Conservation (phyloP, 352 stramenopile species). For the Phytophthora palmivora region DNA sequence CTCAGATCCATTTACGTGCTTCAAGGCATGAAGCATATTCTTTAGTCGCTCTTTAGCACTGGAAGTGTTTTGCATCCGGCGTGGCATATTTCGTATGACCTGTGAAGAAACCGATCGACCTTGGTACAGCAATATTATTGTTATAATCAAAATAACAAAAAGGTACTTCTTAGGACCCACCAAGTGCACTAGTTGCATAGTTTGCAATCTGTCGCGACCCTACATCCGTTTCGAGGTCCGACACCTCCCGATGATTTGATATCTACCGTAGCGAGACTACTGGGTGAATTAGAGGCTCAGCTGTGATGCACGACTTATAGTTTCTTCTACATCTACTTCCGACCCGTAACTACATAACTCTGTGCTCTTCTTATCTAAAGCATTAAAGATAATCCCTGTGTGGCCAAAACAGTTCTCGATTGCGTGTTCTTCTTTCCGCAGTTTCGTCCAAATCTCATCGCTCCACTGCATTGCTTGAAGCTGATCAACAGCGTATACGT, state of each 20-base stretch:
- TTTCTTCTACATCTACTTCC: too few species aligned
- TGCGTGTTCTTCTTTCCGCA: conserved; percentile 20
- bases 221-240: too few species aligned
- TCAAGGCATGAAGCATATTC: conserved; percentile 4
- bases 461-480: too few species aligned
- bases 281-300: too few species aligned
- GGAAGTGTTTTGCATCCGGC: background rate
- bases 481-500: too few species aligned
- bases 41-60: conserved; percentile 4
- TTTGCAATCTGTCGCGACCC: background rate
- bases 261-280: too few species aligned
- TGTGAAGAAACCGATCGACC: conserved; percentile 6
- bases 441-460: too few species aligned
- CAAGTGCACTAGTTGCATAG: too few species aligned
- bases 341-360: too few species aligned
- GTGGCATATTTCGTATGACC: conserved; percentile 5
- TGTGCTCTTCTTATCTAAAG: too few species aligned
- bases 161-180: conserved; percentile 3
- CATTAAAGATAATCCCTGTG: conserved; percentile 12
- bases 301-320: too few species aligned
- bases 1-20: conserved; percentile 4
- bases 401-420: conserved; percentile 13
- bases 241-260: too few species aligned
- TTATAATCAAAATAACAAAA: background rate
- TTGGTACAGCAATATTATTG: background rate